Evolutionary conservation across 2,329 filamentous ascomycete genomes (phyloP).

Genomic region (Leptographium lundbergii): DNA sequence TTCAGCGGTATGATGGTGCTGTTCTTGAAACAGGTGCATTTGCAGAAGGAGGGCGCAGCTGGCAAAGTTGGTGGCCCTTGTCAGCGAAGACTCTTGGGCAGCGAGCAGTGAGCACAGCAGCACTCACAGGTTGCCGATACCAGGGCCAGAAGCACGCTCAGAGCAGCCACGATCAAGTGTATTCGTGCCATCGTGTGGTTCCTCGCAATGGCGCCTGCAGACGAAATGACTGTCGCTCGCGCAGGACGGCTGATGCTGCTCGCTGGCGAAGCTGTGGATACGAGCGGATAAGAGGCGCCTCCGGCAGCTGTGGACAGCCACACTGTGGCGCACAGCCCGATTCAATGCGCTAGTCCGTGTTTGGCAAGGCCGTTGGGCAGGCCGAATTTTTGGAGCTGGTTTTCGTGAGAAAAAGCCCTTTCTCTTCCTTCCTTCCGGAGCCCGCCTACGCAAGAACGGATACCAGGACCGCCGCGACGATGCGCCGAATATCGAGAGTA

Average conservation of each 20-base stretch:
- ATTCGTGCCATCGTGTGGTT: constrained; percentile 24
- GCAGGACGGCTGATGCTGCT: too few relatives aligned
- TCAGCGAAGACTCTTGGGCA: neutral
- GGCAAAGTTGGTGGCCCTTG: neutral
- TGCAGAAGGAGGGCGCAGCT: constrained; percentile 54
- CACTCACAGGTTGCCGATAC: constrained; percentile 28
- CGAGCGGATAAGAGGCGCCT: too few relatives aligned
- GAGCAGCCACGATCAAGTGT: constrained; percentile 22
- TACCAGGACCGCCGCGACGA: constrained; percentile 12
- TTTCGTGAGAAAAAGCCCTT: neutral
- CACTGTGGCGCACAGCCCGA: neutral
- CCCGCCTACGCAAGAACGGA: neutral
- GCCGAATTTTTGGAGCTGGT: neutral
- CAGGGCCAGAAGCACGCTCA: constrained; percentile 21
- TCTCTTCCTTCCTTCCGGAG: too few relatives aligned
- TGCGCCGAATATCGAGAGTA: constrained; percentile 30
- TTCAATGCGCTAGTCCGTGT: neutral
- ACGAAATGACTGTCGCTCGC: too few relatives aligned
- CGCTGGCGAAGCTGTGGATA: too few relatives aligned
- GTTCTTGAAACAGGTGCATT: constrained; percentile 59
- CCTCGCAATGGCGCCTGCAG: neutral
- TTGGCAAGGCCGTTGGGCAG: neutral
- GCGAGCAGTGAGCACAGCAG: neutral
- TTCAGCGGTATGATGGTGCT: constrained; percentile 53
- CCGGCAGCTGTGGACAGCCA: neutral